phyloP scores from a whole-genome alignment of 768 basidiomycete species.

The Suillus cothurnatus region DNA sequence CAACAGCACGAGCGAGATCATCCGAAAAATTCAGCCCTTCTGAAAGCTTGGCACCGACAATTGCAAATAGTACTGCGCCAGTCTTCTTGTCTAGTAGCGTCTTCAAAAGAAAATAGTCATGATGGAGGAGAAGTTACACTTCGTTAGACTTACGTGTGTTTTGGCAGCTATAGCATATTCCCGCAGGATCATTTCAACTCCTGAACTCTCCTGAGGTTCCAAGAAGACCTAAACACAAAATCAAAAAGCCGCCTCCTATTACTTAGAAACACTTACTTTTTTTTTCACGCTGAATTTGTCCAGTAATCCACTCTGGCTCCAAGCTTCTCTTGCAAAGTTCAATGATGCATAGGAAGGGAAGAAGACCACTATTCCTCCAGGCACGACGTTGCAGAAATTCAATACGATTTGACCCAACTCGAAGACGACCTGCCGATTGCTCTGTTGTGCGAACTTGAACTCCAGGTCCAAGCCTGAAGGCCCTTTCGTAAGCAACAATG shows the following conservation, averaged over 20 bases:
- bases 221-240: constrained; percentile 70
- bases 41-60: constrained; percentile 96
- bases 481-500: constrained; percentile 73
- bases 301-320: constrained; percentile 65
- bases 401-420: constrained; percentile 84
- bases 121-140: constrained; percentile 13
- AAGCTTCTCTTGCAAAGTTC: constrained; percentile 61
- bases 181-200: constrained; percentile 74
- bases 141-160: background rate
- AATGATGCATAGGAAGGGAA: constrained; percentile 91
- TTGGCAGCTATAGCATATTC: constrained; percentile 64
- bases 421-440: constrained; percentile 62
- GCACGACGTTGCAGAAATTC: constrained; percentile 79
- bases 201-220: constrained; percentile 73
- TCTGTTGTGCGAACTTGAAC: constrained; percentile 80
- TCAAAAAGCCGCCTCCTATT: background rate
- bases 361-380: constrained; percentile 91
- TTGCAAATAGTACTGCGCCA: constrained; percentile 89
- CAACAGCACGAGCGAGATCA: constrained; percentile 80
- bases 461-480: constrained; percentile 74
- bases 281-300: constrained; percentile 71
- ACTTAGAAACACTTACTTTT: constrained; percentile 47
- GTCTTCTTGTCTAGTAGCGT: constrained; percentile 33
- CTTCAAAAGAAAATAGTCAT: constrained; percentile 21
- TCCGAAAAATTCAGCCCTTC: constrained; percentile 86